Evolutionary conservation across 306 rosid species (phyloP), one percentile per base, ranked within the genome.

Genomic region (Glycine latifolia): DNA sequence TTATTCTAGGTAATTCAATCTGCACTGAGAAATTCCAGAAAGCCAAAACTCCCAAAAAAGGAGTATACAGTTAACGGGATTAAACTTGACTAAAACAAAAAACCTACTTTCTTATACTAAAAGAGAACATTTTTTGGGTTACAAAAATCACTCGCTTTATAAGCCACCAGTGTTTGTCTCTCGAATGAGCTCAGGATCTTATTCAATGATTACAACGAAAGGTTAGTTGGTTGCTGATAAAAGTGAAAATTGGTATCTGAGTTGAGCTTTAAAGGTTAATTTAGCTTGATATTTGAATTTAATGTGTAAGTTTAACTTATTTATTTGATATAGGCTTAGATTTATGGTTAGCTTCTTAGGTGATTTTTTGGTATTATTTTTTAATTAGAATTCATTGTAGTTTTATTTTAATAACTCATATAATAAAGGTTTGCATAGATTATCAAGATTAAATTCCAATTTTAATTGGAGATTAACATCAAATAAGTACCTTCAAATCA

Each of bases 21-120:
- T 46, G 33, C 76, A 71, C 86, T 77, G 82, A 84, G 77, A 77
- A 41, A n/a, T 61, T 41, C 43, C 77, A 76, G 7, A 67, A 74
- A 84, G 20, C 55, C 79, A 74, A 0, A 72, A 20, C 41, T 75
- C 49, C 73, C 56, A 35, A 87, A 67, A 69, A 14, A 13, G 55
- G 14, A 15, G 55, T 73, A 55, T 58, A 58, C 46, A 50, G 31
- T 0, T 26, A 26, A 26, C 2, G 31, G 15, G 47, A 78, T 63
- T 77, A 66, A 75, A 78, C 67, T 73, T 79, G 55, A 35, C 54
- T 46, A 71, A 62, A 16, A 50, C 67, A 37, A 37, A 37, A 1
- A 26, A 26, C 13, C 13, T 49, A 61, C 56, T 81, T 62, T 77
- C 43, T 17, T 47, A 26, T 0, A 48, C 4, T 71, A 12, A 13